Conservation (phyloP, 225 moss, liverwort and hornwort species). For the Pseudisothecium myosuroides region DNA sequence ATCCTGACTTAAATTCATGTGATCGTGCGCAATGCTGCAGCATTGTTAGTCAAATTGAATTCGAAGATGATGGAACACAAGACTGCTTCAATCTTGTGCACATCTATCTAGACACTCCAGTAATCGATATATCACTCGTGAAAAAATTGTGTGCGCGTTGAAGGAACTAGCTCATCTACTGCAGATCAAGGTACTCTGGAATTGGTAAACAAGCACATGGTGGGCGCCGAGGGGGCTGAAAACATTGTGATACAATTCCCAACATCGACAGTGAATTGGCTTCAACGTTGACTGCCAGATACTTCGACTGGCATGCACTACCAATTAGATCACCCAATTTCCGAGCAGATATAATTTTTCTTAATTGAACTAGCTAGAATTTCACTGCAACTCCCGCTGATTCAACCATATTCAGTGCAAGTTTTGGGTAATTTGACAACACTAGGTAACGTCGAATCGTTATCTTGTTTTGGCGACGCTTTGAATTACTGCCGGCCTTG, state of each 20-base stretch:
- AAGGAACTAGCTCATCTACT: not conserved
- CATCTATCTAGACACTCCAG: not conserved
- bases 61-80: not conserved
- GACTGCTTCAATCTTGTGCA: not conserved
- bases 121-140: not conserved
- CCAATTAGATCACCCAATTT: not conserved
- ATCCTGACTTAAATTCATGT: not conserved
- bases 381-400: not conserved
- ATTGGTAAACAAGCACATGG: not conserved
- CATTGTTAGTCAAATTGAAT: not conserved
- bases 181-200: not conserved
- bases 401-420: not conserved
- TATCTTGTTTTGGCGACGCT: not conserved
- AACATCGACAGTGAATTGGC: not conserved
- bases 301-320: not conserved
- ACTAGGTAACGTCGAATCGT: not conserved
- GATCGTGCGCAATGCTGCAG: not conserved
- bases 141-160: not conserved
- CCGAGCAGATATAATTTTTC: too few relatives aligned
- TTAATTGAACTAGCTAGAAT: not conserved
- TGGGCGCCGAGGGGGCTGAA: not conserved
- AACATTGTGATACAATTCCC: not conserved
- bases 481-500: not conserved
- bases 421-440: not conserved
- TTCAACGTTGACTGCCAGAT: not conserved